Evolutionary conservation across 345 rosid species (phyloP).

Genomic region (Turnera subulata): DNA sequence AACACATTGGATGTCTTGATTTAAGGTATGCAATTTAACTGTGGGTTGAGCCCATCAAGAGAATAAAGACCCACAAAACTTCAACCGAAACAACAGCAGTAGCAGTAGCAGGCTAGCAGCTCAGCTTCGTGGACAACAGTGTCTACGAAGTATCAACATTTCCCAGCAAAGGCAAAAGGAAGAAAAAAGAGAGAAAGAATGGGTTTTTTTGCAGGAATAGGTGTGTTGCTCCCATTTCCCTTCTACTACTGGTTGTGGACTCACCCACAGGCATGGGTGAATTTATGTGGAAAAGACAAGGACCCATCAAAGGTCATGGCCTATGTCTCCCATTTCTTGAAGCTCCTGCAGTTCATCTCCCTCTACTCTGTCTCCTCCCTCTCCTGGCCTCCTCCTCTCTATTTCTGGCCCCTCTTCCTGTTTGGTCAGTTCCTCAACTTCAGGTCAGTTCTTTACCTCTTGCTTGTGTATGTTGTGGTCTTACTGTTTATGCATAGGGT

Average conservation of each 20-base stretch:
- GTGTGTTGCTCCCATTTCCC: conserved; percentile 71
- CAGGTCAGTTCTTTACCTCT: conserved; percentile 39
- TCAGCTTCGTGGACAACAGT: too few species aligned
- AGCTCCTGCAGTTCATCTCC: conserved; percentile 66
- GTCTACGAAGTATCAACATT: too few species aligned
- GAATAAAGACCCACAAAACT: too few species aligned
- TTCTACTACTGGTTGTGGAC: conserved; percentile 82
- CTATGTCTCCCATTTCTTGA: conserved; percentile 59
- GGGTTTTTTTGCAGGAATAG: conserved; percentile 68
- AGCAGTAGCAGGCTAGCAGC: too few species aligned
- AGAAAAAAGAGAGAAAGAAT: conserved; percentile 14
- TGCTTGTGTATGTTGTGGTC: background rate
- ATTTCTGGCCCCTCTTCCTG: conserved; percentile 81
- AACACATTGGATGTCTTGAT: too few species aligned
- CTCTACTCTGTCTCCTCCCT: conserved; percentile 65
- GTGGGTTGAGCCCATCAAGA: too few species aligned
- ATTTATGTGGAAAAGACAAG: conserved; percentile 56
- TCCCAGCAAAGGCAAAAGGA: background rate
- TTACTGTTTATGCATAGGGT: background rate
- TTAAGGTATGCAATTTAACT: too few species aligned
- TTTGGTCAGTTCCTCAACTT: conserved; percentile 94
- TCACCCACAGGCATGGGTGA: conserved; percentile 72
- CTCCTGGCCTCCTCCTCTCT: conserved; percentile 81
- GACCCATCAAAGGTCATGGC: conserved; percentile 85
- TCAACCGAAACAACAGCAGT: too few species aligned